Evolutionary conservation across 768 basidiomycete genomes (phyloP).

Genomic region (Suillus paluster): DNA sequence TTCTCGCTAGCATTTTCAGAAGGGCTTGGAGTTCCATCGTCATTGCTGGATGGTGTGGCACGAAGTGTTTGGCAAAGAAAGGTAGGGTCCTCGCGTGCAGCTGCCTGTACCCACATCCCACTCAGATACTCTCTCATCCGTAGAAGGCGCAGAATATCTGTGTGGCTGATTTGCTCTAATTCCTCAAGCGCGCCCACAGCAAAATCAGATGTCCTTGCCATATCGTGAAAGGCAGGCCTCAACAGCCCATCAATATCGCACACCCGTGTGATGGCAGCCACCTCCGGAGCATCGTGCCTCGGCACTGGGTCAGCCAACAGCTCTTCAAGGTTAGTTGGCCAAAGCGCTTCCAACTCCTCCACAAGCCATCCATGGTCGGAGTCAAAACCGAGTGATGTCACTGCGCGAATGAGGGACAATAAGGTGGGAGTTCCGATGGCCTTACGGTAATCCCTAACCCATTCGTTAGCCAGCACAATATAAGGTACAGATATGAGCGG

Average conservation of each 20-base stretch:
- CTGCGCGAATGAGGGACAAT: slow-evolving; percentile 39
- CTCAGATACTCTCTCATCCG: slow-evolving; percentile 25
- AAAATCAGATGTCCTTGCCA: slow-evolving; percentile 28
- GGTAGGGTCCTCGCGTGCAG: slow-evolving; percentile 4
- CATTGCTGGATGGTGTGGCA: neutral
- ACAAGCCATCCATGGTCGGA: slow-evolving; percentile 33
- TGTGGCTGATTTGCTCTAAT: neutral
- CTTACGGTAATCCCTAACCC: slow-evolving; percentile 28
- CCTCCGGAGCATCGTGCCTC: slow-evolving; percentile 32
- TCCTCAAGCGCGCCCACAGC: slow-evolving; percentile 10
- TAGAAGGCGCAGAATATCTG: slow-evolving; percentile 13
- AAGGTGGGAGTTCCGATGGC: slow-evolving; percentile 34
- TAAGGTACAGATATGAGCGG: neutral
- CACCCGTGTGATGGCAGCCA: slow-evolving; percentile 34
- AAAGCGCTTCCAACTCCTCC: slow-evolving; percentile 33
- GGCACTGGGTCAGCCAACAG: slow-evolving; percentile 6
- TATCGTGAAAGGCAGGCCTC: slow-evolving; percentile 45
- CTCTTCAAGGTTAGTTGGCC: slow-evolving; percentile 26
- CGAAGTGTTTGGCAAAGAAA: neutral
- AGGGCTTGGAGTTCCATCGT: neutral
- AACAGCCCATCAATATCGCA: slow-evolving; percentile 32
- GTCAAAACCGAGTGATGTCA: slow-evolving; percentile 38
- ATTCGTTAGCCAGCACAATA: neutral
- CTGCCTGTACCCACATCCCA: slow-evolving; percentile 21
- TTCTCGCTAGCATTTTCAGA: too few species aligned